These are phyloP conservation scores for Fusarium annulatum DNA, from an alignment of 2,329 filamentous ascomycete genomes.

Conservation along the genomic window DNA sequence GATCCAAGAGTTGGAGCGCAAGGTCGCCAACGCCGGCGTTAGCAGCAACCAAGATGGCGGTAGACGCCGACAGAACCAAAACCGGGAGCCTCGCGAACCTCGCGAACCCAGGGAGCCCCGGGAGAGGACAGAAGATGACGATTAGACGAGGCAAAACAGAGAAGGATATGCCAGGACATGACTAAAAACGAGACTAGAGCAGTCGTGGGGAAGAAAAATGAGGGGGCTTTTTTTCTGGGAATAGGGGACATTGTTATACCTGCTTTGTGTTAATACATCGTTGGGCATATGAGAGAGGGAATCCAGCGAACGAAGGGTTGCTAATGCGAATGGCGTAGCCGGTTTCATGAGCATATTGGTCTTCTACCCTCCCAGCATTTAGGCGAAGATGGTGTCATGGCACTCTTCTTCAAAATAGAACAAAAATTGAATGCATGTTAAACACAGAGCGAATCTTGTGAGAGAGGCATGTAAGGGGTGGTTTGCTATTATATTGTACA, in stretches of 20 bases:
- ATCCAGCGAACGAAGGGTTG: constrained; percentile 47
- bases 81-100: constrained; percentile 31
- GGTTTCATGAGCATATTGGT: constrained; percentile 50
- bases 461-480: background rate
- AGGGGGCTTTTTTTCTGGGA: constrained; percentile 36
- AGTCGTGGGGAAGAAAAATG: constrained; percentile 29
- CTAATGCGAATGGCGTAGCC: constrained; percentile 53
- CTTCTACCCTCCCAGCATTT: constrained; percentile 43
- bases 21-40: constrained; percentile 61
- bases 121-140: constrained; percentile 67
- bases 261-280: constrained; percentile 51
- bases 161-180: constrained; percentile 23
- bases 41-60: constrained; percentile 48
- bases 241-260: constrained; percentile 41
- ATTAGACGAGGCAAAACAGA: constrained; percentile 52
- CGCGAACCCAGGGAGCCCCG: constrained; percentile 38
- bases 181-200: constrained; percentile 35
- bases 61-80: constrained; percentile 50
- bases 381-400: constrained; percentile 30
- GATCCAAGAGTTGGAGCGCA: constrained; percentile 76
- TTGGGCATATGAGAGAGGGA: constrained; percentile 42
- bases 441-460: background rate
- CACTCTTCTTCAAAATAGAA: constrained; percentile 37
- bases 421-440: constrained; percentile 34
- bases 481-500: constrained; percentile 18